phyloP scores from a whole-genome alignment of 1,284 basidiomycete genomes.

The Leccinum pachyderme region DNA sequence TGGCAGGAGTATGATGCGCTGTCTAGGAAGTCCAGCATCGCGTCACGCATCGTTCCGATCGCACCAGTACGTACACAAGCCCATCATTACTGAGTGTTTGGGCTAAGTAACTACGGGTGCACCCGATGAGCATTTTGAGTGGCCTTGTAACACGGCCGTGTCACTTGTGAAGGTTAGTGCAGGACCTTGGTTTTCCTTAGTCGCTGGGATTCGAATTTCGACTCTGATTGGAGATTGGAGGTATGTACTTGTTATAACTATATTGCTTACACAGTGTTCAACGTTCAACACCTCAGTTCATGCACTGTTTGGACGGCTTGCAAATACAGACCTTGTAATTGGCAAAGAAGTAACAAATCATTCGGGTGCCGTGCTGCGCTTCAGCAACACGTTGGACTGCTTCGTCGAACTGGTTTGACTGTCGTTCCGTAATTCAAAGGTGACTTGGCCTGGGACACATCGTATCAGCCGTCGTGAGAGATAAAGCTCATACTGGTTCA shows the following conservation, averaged over 20 bases:
- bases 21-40: background rate
- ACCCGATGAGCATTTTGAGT: background rate
- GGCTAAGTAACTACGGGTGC: background rate
- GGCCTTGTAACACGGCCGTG: background rate
- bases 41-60: too few relatives aligned
- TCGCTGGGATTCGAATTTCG: background rate
- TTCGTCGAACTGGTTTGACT: background rate
- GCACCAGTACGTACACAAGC: background rate
- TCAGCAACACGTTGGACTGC: background rate
- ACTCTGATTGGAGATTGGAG: background rate
- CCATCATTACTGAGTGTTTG: background rate
- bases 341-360: background rate
- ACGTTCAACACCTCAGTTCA: background rate
- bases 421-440: background rate
- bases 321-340: background rate
- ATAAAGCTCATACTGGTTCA: background rate
- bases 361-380: background rate
- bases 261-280: too few relatives aligned
- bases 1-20: background rate
- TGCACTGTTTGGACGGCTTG: background rate
- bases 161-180: too few relatives aligned
- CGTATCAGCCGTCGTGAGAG: slow-evolving; percentile 1
- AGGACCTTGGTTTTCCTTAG: background rate
- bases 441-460: background rate
- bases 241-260: too few relatives aligned